These are phyloP conservation scores for Auriculariales sp. DNA, from an alignment of 768 basidiomycete species.

Conservation along the genomic window DNA sequence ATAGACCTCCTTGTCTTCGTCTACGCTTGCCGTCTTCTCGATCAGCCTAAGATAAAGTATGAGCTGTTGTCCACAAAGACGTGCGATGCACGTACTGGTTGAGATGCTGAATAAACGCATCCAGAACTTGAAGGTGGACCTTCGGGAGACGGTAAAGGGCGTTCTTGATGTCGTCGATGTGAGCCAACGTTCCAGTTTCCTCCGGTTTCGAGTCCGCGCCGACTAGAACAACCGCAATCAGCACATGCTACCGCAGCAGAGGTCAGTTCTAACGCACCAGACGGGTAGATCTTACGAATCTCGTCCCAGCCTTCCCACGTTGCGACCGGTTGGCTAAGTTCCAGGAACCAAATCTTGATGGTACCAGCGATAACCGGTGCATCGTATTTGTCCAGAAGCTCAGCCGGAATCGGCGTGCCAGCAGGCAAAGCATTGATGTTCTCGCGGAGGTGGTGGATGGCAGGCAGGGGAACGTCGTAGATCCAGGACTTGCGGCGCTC, in stretches of 20 bases:
- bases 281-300: slow-evolving; percentile 73
- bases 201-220: slow-evolving; percentile 41
- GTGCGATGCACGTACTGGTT: slow-evolving; percentile 33
- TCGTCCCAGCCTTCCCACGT: slow-evolving; percentile 91
- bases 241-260: background rate
- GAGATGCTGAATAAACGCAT: slow-evolving; percentile 64
- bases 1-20: slow-evolving; percentile 68
- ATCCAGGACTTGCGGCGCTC: slow-evolving; percentile 89
- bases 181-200: slow-evolving; percentile 39
- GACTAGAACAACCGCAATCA: slow-evolving; percentile 18
- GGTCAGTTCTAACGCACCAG: slow-evolving; percentile 19
- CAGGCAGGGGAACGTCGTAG: slow-evolving; percentile 71
- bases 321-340: slow-evolving; percentile 75
- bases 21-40: slow-evolving; percentile 39
- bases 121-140: slow-evolving; percentile 68
- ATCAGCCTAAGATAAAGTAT: slow-evolving; percentile 39
- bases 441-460: slow-evolving; percentile 77
- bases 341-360: slow-evolving; percentile 82
- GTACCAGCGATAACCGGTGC: slow-evolving; percentile 74
- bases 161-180: slow-evolving; percentile 42
- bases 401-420: slow-evolving; percentile 30
- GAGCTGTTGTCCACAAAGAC: background rate
- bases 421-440: slow-evolving; percentile 59
- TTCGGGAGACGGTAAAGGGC: slow-evolving; percentile 60
- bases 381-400: slow-evolving; percentile 63